Evolutionary conservation across 495 filamentous ascomycete species (phyloP), one percentile per base, ranked within the genome.

Genomic region (Aspergillus saccharolyticus): DNA sequence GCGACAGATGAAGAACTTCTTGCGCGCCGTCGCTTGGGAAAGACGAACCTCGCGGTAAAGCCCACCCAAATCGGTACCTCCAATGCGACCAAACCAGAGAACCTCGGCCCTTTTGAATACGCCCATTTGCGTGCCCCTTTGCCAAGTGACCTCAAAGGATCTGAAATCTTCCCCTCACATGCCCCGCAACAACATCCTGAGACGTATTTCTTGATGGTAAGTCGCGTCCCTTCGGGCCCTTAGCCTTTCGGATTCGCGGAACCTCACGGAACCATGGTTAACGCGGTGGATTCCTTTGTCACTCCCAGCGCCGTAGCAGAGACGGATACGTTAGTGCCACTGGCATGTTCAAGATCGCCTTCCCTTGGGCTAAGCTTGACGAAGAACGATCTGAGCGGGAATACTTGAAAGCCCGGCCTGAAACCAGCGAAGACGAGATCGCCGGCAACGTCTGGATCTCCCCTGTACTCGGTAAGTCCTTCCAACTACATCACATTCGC

Each of bases 291-390:
- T 30, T 17, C 17, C 24, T 17, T n/a, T 50, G 22, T 50, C 28
- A 17, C 24, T 50, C 14, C 33, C 64, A 88, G 85, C 85, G 95
- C 69, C 89, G 94, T 57, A 96, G 91, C 76, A 86, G 85, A 68
- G 94, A 98, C 75, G 95, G 95, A 42, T 97, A 80, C 67, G 85
- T 98, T 42, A 96, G 91, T 64, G 91, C 94, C 6, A 97, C 94
- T 52, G 94, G 95, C 68, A 97, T 98, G 95, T 98, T 97, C 80
- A 98, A 97, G 75, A 95, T 95, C 55, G 90, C 93, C 6, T 98
- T 97, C 70, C 94, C 94, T 3, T 97, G 91, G 80, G 91, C 94
- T 15, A 86, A 87, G 56, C 73, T 81, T 28, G 82, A 85, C 7
- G 95, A 98, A 67, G 94, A 98, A 72, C 85, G 87, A 59, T 76